Conservation (phyloP, 768 basidiomycete species). For the Xerocomus spinulosus region DNA sequence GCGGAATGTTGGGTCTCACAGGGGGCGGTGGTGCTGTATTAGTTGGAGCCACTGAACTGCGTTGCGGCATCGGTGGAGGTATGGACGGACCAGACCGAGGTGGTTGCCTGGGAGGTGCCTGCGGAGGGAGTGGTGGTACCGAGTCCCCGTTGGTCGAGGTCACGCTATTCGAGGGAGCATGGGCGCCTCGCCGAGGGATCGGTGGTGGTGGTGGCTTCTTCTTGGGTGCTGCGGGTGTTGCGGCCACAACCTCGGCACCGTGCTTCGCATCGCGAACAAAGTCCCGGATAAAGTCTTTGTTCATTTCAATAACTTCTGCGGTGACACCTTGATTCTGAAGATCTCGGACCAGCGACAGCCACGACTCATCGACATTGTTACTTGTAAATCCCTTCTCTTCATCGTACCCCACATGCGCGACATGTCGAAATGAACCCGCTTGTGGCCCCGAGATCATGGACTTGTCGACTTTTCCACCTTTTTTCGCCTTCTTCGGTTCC, state of each 20-base stretch:
- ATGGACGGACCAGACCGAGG: conserved; percentile 13
- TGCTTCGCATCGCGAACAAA: conserved; percentile 55
- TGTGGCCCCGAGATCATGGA: conserved; percentile 85
- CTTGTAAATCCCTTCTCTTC: conserved; percentile 81
- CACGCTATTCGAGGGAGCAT: conserved; percentile 23
- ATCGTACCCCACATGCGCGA: conserved; percentile 96
- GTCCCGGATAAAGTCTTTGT: conserved; percentile 87
- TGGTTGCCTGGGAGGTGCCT: conserved; percentile 31
- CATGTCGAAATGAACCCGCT: conserved; percentile 75
- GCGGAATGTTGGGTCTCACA: conserved; percentile 22
- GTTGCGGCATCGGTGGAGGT: conserved; percentile 23
- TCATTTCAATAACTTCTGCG: conserved; percentile 61
- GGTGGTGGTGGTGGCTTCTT: conserved; percentile 39
- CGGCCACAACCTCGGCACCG: conserved; percentile 29
- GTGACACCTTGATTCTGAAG: conserved; percentile 65
- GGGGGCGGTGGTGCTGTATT: conserved; percentile 31
- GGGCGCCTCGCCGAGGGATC: conserved; percentile 30
- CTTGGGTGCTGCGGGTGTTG: conserved; percentile 40
- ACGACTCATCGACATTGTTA: conserved; percentile 84
- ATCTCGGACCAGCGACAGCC: conserved; percentile 67
- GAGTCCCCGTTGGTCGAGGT: conserved; percentile 19
- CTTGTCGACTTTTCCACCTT: conserved; percentile 84
- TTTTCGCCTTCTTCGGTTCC: conserved; percentile 53
- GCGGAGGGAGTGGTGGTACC: conserved; percentile 31
- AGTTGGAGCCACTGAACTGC: conserved; percentile 26